A percentile compares a stretch with the other conserved stretches of the same genome.
These are phyloP conservation scores for Penicillium desertorum DNA, from an alignment of 495 filamentous ascomycete species.

Conservation along the genomic window DNA sequence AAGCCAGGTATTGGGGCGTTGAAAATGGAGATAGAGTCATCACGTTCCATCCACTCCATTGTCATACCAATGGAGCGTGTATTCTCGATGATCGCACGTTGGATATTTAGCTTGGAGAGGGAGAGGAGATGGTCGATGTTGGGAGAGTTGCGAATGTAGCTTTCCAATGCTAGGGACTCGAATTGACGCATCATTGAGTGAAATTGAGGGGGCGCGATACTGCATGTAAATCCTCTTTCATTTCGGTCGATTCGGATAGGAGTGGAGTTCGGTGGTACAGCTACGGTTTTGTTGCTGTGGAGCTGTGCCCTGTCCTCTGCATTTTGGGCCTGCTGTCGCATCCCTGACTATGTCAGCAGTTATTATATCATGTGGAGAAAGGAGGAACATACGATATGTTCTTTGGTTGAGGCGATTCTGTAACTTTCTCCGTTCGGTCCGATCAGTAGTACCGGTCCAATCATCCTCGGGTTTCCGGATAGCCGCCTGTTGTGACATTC, in stretches of 20 bases:
- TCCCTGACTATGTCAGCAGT: neutral
- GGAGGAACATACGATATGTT: neutral
- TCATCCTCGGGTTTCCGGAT: neutral
- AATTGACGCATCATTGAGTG: slow-evolving; percentile 1
- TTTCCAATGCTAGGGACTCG: neutral
- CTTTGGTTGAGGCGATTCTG: slow-evolving; percentile 10
- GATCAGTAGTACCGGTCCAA: slow-evolving; percentile 8
- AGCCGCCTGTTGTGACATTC: slow-evolving; percentile 1
- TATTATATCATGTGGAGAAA: neutral
- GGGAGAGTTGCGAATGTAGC: neutral
- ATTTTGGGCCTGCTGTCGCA: neutral
- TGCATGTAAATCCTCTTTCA: neutral
- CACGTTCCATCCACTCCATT: neutral
- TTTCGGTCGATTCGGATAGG: neutral
- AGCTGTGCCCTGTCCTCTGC: neutral
- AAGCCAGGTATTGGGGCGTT: neutral
- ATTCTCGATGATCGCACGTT: slow-evolving; percentile 4
- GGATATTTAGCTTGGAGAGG: slow-evolving; percentile 4
- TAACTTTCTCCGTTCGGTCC: neutral
- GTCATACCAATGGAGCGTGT: neutral
- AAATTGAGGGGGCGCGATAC: neutral
- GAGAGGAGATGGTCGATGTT: slow-evolving; percentile 1
- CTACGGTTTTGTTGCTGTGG: neutral
- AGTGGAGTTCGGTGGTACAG: neutral
- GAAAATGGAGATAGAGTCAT: slow-evolving; percentile 3